These are phyloP conservation scores for Tolypocladium guangdongense DNA, from an alignment of 2,329 filamentous ascomycete genomes.

Conservation along the genomic window DNA sequence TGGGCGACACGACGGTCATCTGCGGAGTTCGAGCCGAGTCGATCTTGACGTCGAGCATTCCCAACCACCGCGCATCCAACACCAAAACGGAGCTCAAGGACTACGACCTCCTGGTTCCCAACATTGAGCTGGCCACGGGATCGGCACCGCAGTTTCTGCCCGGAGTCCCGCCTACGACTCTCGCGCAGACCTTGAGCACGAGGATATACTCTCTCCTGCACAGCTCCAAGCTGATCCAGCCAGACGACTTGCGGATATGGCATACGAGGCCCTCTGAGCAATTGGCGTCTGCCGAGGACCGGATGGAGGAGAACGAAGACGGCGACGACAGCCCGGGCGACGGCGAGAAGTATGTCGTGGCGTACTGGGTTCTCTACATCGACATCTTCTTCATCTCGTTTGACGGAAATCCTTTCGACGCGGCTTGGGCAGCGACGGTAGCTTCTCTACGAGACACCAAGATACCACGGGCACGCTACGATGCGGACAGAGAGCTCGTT, in stretches of 20 bases:
- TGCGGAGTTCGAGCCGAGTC: conserved; percentile 86
- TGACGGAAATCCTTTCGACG: conserved; percentile 86
- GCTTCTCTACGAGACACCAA: conserved; percentile 70
- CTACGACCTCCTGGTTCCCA: conserved; percentile 75
- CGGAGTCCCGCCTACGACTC: conserved; percentile 65
- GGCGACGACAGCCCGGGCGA: conserved; percentile 16
- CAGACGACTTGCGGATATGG: conserved; percentile 63
- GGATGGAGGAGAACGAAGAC: conserved; percentile 25
- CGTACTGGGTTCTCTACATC: conserved; percentile 91
- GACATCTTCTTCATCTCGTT: conserved; percentile 91
- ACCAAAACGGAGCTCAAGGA: conserved; percentile 40
- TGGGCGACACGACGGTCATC: conserved; percentile 88
- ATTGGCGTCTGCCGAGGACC: conserved; percentile 32
- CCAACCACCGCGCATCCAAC: conserved; percentile 44
- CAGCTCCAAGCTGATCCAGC: conserved; percentile 53
- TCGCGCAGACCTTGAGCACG: conserved; percentile 79
- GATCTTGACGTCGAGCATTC: conserved; percentile 62
- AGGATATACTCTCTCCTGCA: conserved; percentile 68
- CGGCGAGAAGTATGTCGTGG: conserved; percentile 48
- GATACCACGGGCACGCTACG: conserved; percentile 72
- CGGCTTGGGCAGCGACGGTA: conserved; percentile 74
- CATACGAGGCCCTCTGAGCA: conserved; percentile 42
- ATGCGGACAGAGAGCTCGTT: conserved; percentile 67
- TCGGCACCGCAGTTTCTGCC: conserved; percentile 79
- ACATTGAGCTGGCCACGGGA: conserved; percentile 85